A percentile compares a stretch with the other conserved stretches of the same genome.
phyloP scores from a whole-genome alignment of 2,329 filamentous ascomycete species.

The Coccinonectria pachysandricola region DNA sequence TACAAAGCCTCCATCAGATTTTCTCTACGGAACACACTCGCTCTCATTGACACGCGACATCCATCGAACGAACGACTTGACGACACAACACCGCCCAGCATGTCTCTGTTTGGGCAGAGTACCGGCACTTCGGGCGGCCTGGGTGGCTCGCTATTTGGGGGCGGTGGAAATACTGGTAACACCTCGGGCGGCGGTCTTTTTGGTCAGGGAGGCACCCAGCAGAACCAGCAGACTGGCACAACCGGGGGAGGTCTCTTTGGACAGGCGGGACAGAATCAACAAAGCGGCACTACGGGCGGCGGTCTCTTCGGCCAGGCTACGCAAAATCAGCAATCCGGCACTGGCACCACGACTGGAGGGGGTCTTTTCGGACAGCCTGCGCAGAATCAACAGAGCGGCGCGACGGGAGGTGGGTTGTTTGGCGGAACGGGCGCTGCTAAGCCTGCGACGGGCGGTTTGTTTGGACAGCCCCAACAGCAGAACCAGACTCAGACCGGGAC shows the following conservation, averaged over 20 bases:
- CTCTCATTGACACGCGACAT: no score
- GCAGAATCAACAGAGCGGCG: no score
- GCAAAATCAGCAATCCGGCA: constrained; percentile 12
- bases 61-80: no score
- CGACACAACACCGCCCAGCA: no score
- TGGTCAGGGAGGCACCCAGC: constrained; percentile 6
- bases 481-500: constrained; percentile 7
- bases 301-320: constrained; percentile 17
- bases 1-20: no score
- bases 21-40: no score
- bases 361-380: constrained; percentile 24
- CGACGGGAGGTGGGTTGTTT: constrained; percentile 15
- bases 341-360: constrained; percentile 17
- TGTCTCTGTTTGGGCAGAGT: no score
- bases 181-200: constrained; percentile 13
- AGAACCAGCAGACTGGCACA: constrained; percentile 14
- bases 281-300: constrained; percentile 9
- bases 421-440: constrained; percentile 8
- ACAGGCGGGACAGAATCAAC: constrained; percentile 18
- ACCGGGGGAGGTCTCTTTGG: constrained; percentile 24
- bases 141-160: constrained; percentile 28
- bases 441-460: constrained; percentile 12
- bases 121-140: no score
- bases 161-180: constrained; percentile 11
- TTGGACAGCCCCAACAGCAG: constrained; percentile 17